Percentiles rank a stretch among this genome's conserved stretches.
Conservation (phyloP, 1,284 basidiomycete species). For the Ustilago sp. region DNA sequence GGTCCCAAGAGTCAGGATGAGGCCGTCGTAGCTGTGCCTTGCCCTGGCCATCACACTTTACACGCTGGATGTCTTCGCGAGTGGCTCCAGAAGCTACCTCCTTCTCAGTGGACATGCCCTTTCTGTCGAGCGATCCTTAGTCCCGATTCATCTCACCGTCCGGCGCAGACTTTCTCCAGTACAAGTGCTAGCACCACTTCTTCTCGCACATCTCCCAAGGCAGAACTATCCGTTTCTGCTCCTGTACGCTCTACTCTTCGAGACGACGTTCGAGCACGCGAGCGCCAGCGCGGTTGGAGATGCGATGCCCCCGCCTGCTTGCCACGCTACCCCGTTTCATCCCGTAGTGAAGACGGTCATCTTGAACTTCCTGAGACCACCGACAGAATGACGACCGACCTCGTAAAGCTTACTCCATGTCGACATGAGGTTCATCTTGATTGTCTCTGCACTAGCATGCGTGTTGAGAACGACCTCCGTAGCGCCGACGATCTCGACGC, state of each 20-base stretch:
- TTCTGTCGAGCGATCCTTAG: slow-evolving; percentile 59
- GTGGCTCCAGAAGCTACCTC: slow-evolving; percentile 61
- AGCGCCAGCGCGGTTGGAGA: slow-evolving; percentile 54
- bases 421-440: slow-evolving; percentile 64
- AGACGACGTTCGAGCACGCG: slow-evolving; percentile 57
- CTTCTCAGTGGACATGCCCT: slow-evolving; percentile 65
- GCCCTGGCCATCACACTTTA: slow-evolving; percentile 62
- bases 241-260: slow-evolving; percentile 36
- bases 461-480: slow-evolving; percentile 45
- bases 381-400: slow-evolving; percentile 37
- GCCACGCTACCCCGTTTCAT: slow-evolving; percentile 49
- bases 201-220: slow-evolving; percentile 7
- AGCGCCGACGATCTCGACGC: slow-evolving; percentile 13
- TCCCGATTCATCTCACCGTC: slow-evolving; percentile 5
- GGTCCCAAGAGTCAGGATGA: slow-evolving; percentile 54
- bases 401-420: slow-evolving; percentile 60
- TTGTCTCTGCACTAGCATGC: slow-evolving; percentile 61
- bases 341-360: slow-evolving; percentile 19
- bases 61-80: slow-evolving; percentile 60
- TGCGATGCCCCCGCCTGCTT: slow-evolving; percentile 64
- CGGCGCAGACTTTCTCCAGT: not conserved
- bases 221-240: not conserved
- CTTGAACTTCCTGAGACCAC: slow-evolving; percentile 35
- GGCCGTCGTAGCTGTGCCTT: slow-evolving; percentile 64
- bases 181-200: not conserved